Evolutionary conservation across 768 basidiomycete genomes (phyloP).

Genomic region (Tricholoma matsutake): DNA sequence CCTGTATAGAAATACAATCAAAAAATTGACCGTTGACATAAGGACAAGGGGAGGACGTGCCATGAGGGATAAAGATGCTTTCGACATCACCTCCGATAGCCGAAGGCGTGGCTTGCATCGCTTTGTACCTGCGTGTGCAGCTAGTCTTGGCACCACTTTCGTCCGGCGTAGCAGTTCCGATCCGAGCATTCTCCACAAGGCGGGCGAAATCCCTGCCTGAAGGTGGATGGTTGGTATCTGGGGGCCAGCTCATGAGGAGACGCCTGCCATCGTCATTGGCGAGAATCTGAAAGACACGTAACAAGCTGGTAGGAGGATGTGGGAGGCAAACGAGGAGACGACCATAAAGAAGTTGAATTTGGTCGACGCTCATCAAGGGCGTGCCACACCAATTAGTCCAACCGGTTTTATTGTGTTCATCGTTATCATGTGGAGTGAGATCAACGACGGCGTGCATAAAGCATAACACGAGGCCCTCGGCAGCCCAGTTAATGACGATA

Average conservation of each 20-base stretch:
- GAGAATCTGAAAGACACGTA: slow-evolving; percentile 78
- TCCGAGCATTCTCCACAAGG: slow-evolving; percentile 67
- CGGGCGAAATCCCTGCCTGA: slow-evolving; percentile 49
- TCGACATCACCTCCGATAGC: slow-evolving; percentile 65
- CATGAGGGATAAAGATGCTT: slow-evolving; percentile 89
- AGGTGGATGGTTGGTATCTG: slow-evolving; percentile 50
- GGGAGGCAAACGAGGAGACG: slow-evolving; percentile 50
- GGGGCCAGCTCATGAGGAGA: slow-evolving; percentile 75
- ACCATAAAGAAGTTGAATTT: slow-evolving; percentile 57
- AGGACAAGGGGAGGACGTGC: slow-evolving; percentile 41
- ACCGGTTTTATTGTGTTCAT: slow-evolving; percentile 64
- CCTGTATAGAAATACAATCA: slow-evolving; percentile 37
- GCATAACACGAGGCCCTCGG: slow-evolving; percentile 82
- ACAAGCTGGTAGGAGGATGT: slow-evolving; percentile 43
- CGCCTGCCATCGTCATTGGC: slow-evolving; percentile 54
- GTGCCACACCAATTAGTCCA: slow-evolving; percentile 94
- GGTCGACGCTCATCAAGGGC: slow-evolving; percentile 52
- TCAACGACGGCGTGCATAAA: slow-evolving; percentile 85
- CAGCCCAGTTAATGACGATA: slow-evolving; percentile 88
- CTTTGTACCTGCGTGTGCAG: slow-evolving; percentile 82
- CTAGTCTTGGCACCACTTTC: slow-evolving; percentile 77
- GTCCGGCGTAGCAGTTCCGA: slow-evolving; percentile 45
- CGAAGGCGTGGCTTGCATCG: slow-evolving; percentile 60
- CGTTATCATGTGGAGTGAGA: slow-evolving; percentile 67
- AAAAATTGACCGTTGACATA: slow-evolving; percentile 12